A percentile compares a stretch with the other conserved stretches of the same genome.
phyloP scores from a whole-genome alignment of 768 basidiomycete genomes.

The Postia placenta region DNA sequence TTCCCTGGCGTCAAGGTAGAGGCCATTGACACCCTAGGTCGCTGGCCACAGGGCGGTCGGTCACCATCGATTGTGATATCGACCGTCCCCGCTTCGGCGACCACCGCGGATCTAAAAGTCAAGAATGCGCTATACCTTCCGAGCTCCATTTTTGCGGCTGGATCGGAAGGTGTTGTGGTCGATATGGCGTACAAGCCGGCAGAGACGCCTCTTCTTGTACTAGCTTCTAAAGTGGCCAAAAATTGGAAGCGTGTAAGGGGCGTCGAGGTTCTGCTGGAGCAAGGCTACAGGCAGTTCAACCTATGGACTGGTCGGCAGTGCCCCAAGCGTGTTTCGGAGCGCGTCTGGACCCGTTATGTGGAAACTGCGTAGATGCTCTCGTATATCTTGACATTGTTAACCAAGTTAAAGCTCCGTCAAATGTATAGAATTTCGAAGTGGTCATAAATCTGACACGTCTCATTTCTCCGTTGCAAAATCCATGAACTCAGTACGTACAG shows the following conservation, averaged over 20 bases:
- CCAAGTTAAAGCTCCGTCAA: too few relatives aligned
- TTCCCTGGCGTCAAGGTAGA: constrained; percentile 65
- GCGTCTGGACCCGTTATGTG: constrained; percentile 43
- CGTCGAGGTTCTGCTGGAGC: constrained; percentile 80
- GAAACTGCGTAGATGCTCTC: background rate
- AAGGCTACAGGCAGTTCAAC: constrained; percentile 83
- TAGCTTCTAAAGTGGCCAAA: constrained; percentile 46
- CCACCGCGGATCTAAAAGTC: constrained; percentile 31
- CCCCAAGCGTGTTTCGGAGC: constrained; percentile 43
- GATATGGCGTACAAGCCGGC: constrained; percentile 95
- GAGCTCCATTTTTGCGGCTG: constrained; percentile 46
- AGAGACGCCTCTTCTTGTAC: constrained; percentile 68
- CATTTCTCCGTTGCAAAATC: too few relatives aligned
- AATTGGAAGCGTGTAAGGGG: constrained; percentile 75
- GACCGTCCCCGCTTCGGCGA: constrained; percentile 75
- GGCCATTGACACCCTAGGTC: constrained; percentile 51
- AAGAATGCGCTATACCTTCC: constrained; percentile 45
- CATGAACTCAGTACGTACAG: too few relatives aligned
- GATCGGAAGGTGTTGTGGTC: constrained; percentile 68
- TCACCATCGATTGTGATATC: constrained; percentile 77
- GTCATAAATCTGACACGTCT: too few relatives aligned
- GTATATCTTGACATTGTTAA: too few relatives aligned
- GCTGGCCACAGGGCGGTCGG: constrained; percentile 38
- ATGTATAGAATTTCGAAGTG: too few relatives aligned
- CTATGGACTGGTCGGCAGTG: constrained; percentile 70